Base-by-base conservation (phyloP, 2,329 filamentous ascomycete species). In the Fusarium xyrophilum region DNA sequence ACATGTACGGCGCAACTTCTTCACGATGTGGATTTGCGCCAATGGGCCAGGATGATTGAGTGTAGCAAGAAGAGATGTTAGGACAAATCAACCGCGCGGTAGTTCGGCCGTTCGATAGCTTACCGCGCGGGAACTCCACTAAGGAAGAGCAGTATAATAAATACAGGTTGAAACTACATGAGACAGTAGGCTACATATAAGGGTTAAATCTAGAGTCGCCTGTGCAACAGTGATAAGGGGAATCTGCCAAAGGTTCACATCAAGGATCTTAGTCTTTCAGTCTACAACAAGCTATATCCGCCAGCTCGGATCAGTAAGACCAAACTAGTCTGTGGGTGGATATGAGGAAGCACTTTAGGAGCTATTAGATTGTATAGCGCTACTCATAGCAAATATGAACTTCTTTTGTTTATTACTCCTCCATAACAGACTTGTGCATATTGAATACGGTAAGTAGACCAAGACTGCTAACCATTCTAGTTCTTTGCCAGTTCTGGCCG, bases 381-480 rank as follows among this genome's bases (percentile, higher is more conserved):
- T 15, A 15, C 0, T 15, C 0, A 23, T 11, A 12, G 14, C 1
- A 5, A 7, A 2, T 11, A 23, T 40, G 11, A 23, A 12, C 0
- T 21, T 21, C 14, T 17, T 3, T 6, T 4, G 0, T 12, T 8
- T 0, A 9, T 9, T 6, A 14, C 21, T 12, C 23, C 7, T 2
- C 11, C n/a, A n/a, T n/a, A n/a, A n/a, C n/a, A n/a, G n/a, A n/a
- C n/a, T n/a, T n/a, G n/a, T n/a, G n/a, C n/a, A n/a, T n/a, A n/a
- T n/a, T n/a, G n/a, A n/a, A n/a, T n/a, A n/a, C n/a, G n/a, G n/a
- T n/a, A n/a, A n/a, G 13, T 32, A 32, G 30, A 17, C 3, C 0
- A 14, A 30, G 13, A 32, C 30, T 4, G 30, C 30, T 38, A 50
- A 3, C 32, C 23, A 8, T 30, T 50, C 47, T 38, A 3, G 17